Evolutionary conservation across 768 basidiomycete genomes (phyloP).

Genomic region (Leccinum ochraceum): DNA sequence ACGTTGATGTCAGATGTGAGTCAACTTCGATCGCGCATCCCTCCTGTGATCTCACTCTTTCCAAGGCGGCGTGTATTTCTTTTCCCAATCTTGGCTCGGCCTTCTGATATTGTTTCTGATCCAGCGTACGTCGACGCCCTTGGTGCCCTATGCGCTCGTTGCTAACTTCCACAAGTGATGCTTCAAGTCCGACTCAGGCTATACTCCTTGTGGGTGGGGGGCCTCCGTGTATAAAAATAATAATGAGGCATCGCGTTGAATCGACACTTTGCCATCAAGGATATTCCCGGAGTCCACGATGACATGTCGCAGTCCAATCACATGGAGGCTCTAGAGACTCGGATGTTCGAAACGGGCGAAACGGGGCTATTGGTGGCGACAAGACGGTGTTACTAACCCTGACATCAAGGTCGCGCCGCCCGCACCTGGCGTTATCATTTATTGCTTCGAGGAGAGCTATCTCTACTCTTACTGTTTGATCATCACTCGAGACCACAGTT

Average conservation of each 20-base stretch:
- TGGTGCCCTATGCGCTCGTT: neutral
- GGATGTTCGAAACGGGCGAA: too few species aligned
- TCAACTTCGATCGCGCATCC: neutral
- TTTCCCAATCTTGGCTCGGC: constrained; percentile 7
- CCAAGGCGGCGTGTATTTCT: constrained; percentile 11
- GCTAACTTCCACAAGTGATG: constrained; percentile 10
- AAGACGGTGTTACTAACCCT: neutral
- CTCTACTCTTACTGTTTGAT: neutral
- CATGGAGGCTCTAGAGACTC: constrained; percentile 54
- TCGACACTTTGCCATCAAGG: constrained; percentile 71
- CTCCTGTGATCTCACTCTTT: neutral
- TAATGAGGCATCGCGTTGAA: constrained; percentile 83
- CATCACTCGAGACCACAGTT: neutral
- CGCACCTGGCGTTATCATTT: neutral
- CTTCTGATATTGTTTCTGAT: constrained; percentile 5
- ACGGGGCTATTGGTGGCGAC: too few species aligned
- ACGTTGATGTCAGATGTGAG: constrained; percentile 9
- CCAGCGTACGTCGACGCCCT: constrained; percentile 4
- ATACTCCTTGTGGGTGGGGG: constrained; percentile 4
- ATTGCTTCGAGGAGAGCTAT: neutral
- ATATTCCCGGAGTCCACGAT: constrained; percentile 72
- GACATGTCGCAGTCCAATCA: constrained; percentile 87
- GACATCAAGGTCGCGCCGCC: neutral
- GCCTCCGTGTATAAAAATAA: constrained; percentile 86
- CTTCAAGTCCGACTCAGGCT: constrained; percentile 14